phyloP scores from a whole-genome alignment of 345 rosid genomes.

The Aquilaria malaccensis region DNA sequence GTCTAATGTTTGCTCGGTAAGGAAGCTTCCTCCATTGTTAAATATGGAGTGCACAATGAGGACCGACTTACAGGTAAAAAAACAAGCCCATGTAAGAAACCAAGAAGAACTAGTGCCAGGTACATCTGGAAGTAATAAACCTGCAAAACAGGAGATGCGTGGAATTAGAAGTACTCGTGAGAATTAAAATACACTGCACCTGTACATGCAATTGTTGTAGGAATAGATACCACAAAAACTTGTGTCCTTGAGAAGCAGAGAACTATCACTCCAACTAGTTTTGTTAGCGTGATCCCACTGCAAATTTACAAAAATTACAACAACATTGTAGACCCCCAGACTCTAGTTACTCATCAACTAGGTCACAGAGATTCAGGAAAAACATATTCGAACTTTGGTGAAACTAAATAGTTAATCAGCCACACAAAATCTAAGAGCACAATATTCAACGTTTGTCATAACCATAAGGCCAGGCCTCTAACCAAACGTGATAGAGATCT shows the following conservation, averaged over 20 bases:
- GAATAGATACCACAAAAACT: slow-evolving; percentile 76
- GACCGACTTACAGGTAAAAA: slow-evolving; percentile 74
- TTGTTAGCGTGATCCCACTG: slow-evolving; percentile 94
- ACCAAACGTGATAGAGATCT: too few relatives aligned
- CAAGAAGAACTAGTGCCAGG: slow-evolving; percentile 86
- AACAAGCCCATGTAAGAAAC: slow-evolving; percentile 90
- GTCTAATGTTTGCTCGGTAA: background rate
- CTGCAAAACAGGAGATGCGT: slow-evolving; percentile 24
- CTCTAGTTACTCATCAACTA: too few relatives aligned
- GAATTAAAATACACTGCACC: background rate
- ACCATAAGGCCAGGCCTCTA: too few relatives aligned
- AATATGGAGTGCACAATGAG: background rate
- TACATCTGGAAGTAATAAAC: slow-evolving; percentile 99
- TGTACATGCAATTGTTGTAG: background rate
- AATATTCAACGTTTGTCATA: too few relatives aligned
- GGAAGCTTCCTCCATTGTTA: background rate
- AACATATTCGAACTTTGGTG: too few relatives aligned
- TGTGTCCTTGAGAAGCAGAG: slow-evolving; percentile 92
- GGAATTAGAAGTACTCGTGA: background rate
- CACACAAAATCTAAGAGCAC: background rate
- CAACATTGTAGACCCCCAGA: background rate
- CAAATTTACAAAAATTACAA: background rate
- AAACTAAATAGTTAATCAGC: background rate
- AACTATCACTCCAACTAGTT: slow-evolving; percentile 91
- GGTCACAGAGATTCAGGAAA: too few relatives aligned